These are phyloP conservation scores for Debaryomyces singareniensis DNA, from an alignment of 1,139 yeast genomes.

Conservation along the genomic window DNA sequence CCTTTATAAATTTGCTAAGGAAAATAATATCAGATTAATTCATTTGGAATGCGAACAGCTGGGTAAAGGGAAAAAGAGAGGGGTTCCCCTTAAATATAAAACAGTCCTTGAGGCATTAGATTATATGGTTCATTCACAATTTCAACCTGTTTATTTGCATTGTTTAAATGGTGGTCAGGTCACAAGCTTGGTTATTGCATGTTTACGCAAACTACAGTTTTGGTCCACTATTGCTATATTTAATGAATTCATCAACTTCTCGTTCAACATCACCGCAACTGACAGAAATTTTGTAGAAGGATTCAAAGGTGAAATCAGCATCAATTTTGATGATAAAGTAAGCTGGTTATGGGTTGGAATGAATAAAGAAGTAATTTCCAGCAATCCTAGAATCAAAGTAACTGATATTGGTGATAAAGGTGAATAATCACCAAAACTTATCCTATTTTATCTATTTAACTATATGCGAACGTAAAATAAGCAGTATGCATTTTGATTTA, in stretches of 20 bases:
- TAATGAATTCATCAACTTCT: conserved; percentile 75
- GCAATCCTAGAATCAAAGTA: conserved; percentile 37
- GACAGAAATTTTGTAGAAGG: conserved; percentile 82
- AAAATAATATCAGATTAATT: conserved; percentile 43
- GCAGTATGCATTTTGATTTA: conserved; percentile 68
- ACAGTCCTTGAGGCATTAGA: conserved; percentile 56
- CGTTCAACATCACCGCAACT: conserved; percentile 74
- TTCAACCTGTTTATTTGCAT: conserved; percentile 74
- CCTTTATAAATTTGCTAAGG: conserved; percentile 44
- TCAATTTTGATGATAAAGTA: conserved; percentile 45
- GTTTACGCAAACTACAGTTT: conserved; percentile 72
- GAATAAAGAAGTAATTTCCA: conserved; percentile 48
- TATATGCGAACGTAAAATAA: conserved; percentile 52
- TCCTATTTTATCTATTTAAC: conserved; percentile 1
- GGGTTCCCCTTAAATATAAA: conserved; percentile 69
- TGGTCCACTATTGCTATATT: conserved; percentile 90
- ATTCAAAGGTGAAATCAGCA: conserved; percentile 57
- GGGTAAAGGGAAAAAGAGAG: conserved; percentile 72
- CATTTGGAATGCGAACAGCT: conserved; percentile 63
- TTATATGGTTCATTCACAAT: conserved; percentile 50
- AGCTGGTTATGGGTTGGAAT: conserved; percentile 77
- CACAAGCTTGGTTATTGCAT: conserved; percentile 77
- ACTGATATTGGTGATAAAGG: conserved; percentile 13
- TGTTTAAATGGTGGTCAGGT: conserved; percentile 89
- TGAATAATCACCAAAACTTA: background rate